Evolutionary conservation across 305 asterid species (phyloP).

Genomic region (Euphrasia arctica): DNA sequence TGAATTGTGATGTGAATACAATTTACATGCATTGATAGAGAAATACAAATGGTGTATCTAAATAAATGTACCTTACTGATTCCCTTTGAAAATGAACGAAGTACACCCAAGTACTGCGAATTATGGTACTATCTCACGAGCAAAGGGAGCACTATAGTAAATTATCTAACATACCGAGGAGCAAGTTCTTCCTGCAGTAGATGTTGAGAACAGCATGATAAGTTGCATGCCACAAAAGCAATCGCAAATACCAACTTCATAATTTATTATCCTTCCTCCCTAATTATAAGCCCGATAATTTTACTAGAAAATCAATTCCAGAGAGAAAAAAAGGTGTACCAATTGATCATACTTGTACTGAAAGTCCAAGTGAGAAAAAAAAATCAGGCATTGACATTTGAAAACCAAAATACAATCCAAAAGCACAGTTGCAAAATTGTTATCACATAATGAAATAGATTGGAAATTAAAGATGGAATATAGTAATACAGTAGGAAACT

Average conservation of each 20-base stretch:
- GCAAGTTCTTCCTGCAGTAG: slow-evolving; percentile 25
- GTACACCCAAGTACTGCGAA: not conserved
- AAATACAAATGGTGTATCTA: not conserved
- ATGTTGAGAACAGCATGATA: slow-evolving; percentile 14
- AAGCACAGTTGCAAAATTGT: not conserved
- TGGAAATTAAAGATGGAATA: slow-evolving; percentile 9
- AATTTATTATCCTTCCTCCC: not conserved
- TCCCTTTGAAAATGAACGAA: not conserved
- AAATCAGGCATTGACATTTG: slow-evolving; percentile 1
- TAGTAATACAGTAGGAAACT: not conserved
- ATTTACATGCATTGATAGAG: slow-evolving; percentile 2
- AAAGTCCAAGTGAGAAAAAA: not conserved
- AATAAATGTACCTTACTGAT: slow-evolving; percentile 12
- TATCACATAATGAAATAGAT: not conserved
- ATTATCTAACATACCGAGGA: not conserved
- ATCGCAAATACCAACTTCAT: not conserved
- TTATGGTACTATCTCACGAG: not conserved
- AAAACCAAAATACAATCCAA: slow-evolving; percentile 6
- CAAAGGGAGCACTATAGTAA: no score
- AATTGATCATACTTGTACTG: slow-evolving; percentile 14
- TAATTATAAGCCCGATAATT: slow-evolving; percentile 7
- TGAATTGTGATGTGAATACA: slow-evolving; percentile 5
- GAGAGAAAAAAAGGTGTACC: not conserved
- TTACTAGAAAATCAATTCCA: not conserved
- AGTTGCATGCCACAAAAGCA: not conserved